Conservation (phyloP, 75 land plant genomes). For the Larix kaempferi region DNA sequence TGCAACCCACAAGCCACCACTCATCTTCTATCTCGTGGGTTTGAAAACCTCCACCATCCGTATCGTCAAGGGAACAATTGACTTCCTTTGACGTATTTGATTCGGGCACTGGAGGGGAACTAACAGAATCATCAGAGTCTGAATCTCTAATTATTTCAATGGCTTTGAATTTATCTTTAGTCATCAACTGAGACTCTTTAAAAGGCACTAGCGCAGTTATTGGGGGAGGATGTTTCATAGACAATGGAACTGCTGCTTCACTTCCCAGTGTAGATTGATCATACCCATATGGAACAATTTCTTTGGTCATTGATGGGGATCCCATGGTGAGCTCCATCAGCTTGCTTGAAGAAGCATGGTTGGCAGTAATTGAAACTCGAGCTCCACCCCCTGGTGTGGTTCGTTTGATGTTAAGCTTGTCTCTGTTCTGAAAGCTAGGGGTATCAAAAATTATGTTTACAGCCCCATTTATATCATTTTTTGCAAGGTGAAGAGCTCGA, state of each 20-base stretch:
- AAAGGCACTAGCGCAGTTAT: neutral
- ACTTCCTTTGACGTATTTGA: neutral
- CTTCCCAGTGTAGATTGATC: neutral
- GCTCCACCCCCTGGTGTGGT: conserved; percentile 22
- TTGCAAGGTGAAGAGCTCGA: conserved; percentile 84
- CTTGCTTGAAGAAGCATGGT: neutral
- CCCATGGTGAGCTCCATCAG: neutral
- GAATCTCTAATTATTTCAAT: neutral
- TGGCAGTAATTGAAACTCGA: neutral
- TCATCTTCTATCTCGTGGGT: conserved; percentile 16
- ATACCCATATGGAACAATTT: neutral
- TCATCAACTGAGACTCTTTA: neutral
- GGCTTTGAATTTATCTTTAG: neutral
- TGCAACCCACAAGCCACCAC: conserved; percentile 69
- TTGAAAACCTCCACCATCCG: neutral
- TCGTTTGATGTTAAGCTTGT: conserved; percentile 11
- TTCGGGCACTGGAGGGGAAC: no score
- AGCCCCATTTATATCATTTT: conserved; percentile 70
- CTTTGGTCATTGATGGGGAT: neutral
- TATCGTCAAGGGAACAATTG: no score
- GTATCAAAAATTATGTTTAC: conserved; percentile 84
- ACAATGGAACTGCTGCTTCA: neutral
- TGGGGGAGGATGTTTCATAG: neutral
- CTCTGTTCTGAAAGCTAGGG: conserved; percentile 26
- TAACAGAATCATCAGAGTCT: neutral